These are phyloP conservation scores for Pleurotus eryngii DNA, from an alignment of 768 basidiomycete genomes.

Conservation along the genomic window DNA sequence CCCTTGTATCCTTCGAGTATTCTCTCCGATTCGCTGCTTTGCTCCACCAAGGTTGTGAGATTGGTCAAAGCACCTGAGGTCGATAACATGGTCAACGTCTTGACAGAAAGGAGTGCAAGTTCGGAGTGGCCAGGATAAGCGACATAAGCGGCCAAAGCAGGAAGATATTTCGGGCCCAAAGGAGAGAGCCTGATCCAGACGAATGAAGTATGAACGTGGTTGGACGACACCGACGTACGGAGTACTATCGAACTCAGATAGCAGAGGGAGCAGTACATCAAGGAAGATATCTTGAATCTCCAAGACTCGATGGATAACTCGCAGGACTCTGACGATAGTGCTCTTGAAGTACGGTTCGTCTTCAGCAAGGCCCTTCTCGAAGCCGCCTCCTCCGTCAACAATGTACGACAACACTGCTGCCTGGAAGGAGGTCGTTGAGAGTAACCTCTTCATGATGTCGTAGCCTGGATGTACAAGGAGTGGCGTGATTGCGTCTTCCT, in stretches of 20 bases:
- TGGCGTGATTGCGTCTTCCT: slow-evolving; percentile 49
- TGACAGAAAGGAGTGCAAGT: slow-evolving; percentile 72
- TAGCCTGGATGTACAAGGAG: slow-evolving; percentile 81
- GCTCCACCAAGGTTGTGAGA: slow-evolving; percentile 74
- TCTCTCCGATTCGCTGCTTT: slow-evolving; percentile 80
- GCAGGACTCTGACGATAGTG: slow-evolving; percentile 76
- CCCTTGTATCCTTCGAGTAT: slow-evolving; percentile 78
- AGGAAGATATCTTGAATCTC: slow-evolving; percentile 88
- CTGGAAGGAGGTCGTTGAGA: slow-evolving; percentile 73
- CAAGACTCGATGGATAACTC: slow-evolving; percentile 77
- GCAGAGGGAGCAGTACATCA: slow-evolving; percentile 79
- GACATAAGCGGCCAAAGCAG: slow-evolving; percentile 81
- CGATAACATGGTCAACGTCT: slow-evolving; percentile 69
- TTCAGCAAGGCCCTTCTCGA: slow-evolving; percentile 65
- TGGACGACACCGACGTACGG: slow-evolving; percentile 52
- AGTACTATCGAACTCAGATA: slow-evolving; percentile 61
- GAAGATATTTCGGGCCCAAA: slow-evolving; percentile 68
- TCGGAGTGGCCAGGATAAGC: slow-evolving; percentile 69
- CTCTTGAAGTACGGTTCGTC: slow-evolving; percentile 70
- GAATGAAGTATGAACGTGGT: slow-evolving; percentile 66
- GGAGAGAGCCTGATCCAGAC: slow-evolving; percentile 72
- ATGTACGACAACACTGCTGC: slow-evolving; percentile 73
- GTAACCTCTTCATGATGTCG: slow-evolving; percentile 75
- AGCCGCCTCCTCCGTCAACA: slow-evolving; percentile 74
- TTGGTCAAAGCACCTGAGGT: slow-evolving; percentile 65